Evolutionary conservation across 441 rosid genomes (phyloP).

Genomic region (Pelargonium australe): DNA sequence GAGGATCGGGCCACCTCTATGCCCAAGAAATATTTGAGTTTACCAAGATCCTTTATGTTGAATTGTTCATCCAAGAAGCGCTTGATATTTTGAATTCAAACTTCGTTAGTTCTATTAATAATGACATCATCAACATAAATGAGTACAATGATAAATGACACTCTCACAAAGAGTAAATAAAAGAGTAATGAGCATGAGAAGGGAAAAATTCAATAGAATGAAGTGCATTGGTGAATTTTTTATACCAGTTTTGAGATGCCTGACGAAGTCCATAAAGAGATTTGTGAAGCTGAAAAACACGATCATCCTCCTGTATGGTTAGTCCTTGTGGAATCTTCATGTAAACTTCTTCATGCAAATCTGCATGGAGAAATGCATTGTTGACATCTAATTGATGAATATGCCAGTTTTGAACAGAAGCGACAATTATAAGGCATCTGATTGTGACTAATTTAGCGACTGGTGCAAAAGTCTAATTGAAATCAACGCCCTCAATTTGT

Average conservation of each 20-base stretch:
- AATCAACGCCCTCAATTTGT: neutral
- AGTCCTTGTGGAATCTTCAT: no score
- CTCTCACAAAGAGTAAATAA: neutral
- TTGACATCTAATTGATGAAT: neutral
- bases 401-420: neutral
- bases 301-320: no score
- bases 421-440: neutral
- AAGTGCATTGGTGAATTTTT: neutral
- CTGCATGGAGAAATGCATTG: no score
- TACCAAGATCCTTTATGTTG: neutral
- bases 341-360: no score
- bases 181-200: neutral
- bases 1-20: neutral
- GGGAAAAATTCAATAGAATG: neutral
- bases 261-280: no score
- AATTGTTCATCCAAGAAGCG: neutral
- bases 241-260: neutral
- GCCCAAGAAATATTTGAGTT: neutral
- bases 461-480: neutral
- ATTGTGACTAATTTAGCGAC: neutral
- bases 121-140: slow-evolving; percentile 11
- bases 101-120: neutral
- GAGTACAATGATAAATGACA: neutral
- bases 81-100: neutral
- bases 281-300: no score